Conservation (phyloP, 257 asterid genomes). For the Jasminum sambac region DNA sequence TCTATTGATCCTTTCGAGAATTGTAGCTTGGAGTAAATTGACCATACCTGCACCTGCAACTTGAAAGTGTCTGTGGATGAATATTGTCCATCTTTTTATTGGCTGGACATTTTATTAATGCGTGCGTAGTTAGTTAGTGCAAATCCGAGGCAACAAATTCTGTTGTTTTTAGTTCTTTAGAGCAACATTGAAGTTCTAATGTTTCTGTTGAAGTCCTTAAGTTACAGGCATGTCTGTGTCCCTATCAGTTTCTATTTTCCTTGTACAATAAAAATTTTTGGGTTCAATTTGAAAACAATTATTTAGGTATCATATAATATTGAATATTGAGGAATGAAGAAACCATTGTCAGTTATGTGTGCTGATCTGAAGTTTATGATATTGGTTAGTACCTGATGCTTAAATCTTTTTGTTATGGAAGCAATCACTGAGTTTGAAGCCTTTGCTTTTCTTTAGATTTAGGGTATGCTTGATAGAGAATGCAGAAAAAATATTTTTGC, state of each 20-base stretch:
- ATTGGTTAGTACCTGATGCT: conserved; percentile 9
- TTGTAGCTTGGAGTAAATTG: conserved; percentile 14
- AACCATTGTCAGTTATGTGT: background rate
- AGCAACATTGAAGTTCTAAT: background rate
- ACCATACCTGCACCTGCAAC: background rate
- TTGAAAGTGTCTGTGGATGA: background rate
- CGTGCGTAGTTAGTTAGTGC: background rate
- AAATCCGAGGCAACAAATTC: background rate
- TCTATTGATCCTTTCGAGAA: background rate
- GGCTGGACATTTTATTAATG: background rate
- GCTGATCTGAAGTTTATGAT: background rate
- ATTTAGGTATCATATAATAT: conserved; percentile 12
- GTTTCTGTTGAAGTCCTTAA: conserved; percentile 6
- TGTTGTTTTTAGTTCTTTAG: background rate
- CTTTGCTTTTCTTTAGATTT: conserved; percentile 26
- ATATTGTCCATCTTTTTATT: background rate
- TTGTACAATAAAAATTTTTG: background rate
- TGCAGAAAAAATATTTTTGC: too few species aligned
- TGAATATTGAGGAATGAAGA: conserved; percentile 4
- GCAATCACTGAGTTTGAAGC: background rate
- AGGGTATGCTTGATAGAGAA: too few species aligned
- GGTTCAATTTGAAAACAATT: conserved; percentile 1
- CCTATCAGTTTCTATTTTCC: background rate
- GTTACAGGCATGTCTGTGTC: conserved; percentile 7
- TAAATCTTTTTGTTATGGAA: conserved; percentile 19